Base-by-base conservation (phyloP, 768 basidiomycete species). In the Vararia minispora region DNA sequence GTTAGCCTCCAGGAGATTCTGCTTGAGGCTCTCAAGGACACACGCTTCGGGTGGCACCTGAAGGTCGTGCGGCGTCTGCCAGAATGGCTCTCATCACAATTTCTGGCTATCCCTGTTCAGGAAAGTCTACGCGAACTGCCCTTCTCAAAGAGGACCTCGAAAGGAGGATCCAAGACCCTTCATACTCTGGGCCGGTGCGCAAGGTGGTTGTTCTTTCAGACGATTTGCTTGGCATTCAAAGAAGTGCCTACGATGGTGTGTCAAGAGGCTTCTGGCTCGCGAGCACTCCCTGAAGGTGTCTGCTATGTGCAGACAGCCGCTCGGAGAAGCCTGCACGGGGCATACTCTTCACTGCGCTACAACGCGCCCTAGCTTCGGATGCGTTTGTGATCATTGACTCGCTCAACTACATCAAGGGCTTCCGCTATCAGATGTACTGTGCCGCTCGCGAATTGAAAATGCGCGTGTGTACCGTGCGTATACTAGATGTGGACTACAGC, bases 371-470 rank as follows among this genome's bases (percentile, higher is more conserved):
- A 46, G 67, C 71, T 17, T 57, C 60, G 25, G 77, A 86, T 50
- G 83, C 76, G 0, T 75, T 97, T 50, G 69, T 95, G 41, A 84
- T 99, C 48, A 71, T 91, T 44, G 95, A 99, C 53, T 76, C 80
- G 11, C 71, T 85, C 48, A 98, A 98, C 54, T 97, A 99, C 60
- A 98, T 98, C 69, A 98, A 99, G 57, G 94, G 94, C 9, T 95
- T 90, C 55, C 78, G 95, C 22, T 99, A 99, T 59, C 95, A 99
- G 58, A 79, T 99, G 64, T 95, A 97, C 55, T 97, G 94, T 53
- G 87, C 88, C 1, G 92, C 91, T 4, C 66, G 90, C 36, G 95
- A 99, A 54, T 71, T 79, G 47, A 83, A 81, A 49, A 66, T 89
- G 20, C 68, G 92, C 24, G 76, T 83, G 4, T 89, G 85, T 58